Evolutionary conservation across 176 grass and related monocot species (phyloP).

Genomic region (Bothriochloa decipiens): DNA sequence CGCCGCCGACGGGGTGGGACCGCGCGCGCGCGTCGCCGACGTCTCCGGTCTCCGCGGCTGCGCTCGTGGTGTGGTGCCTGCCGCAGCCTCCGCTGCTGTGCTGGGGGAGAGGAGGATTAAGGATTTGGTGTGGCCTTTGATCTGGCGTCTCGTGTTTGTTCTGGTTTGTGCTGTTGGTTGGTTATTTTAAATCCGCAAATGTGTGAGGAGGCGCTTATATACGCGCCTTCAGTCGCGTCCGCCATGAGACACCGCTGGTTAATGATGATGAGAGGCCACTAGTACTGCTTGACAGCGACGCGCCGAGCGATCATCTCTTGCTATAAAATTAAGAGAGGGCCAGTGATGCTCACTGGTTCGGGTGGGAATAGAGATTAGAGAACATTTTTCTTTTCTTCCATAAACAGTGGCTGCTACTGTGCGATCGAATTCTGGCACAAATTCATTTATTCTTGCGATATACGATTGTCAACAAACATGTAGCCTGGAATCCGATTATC

Average conservation of each 20-base stretch:
- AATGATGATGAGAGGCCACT: slow-evolving; percentile 10
- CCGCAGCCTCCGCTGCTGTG: slow-evolving; percentile 14
- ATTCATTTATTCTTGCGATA: not conserved
- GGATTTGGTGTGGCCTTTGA: slow-evolving; percentile 43
- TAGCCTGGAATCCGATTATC: not conserved
- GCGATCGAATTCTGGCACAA: not conserved
- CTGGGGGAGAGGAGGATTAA: not conserved
- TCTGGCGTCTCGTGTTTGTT: slow-evolving; percentile 38
- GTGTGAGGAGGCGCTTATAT: slow-evolving; percentile 28
- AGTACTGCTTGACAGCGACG: slow-evolving; percentile 34
- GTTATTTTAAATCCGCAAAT: slow-evolving; percentile 44
- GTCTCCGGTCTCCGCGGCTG: slow-evolving; percentile 1
- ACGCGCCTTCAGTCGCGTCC: not conserved
- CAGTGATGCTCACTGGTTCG: not conserved
- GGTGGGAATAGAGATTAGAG: not conserved
- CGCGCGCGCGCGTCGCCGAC: no score
- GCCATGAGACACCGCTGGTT: slow-evolving; percentile 33
- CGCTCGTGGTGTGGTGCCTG: slow-evolving; percentile 4
- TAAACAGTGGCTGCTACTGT: not conserved
- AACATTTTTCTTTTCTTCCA: not conserved
- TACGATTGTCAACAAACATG: not conserved
- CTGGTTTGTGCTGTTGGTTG: slow-evolving; percentile 5
- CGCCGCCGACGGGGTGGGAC: slow-evolving; percentile 10
- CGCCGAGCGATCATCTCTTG: not conserved
- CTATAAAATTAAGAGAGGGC: slow-evolving; percentile 1